These are phyloP conservation scores for Hydrangea macrophylla DNA, from an alignment of 148 eudicot genomes.

Conservation along the genomic window DNA sequence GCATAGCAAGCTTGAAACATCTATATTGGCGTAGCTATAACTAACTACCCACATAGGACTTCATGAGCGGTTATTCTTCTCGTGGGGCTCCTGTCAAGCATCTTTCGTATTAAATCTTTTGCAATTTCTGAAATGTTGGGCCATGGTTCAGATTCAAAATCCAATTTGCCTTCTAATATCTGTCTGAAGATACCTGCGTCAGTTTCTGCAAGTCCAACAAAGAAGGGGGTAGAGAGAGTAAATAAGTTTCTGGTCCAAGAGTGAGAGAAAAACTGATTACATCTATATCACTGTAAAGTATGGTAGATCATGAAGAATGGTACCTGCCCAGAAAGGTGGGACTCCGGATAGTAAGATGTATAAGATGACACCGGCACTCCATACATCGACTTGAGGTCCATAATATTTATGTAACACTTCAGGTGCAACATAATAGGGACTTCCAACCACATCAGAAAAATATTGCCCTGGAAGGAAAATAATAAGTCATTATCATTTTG, in stretches of 20 bases:
- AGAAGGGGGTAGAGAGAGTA: neutral
- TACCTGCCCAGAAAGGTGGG: slow-evolving; percentile 86
- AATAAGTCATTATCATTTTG: slow-evolving; percentile 2
- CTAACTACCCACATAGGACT: slow-evolving; percentile 62
- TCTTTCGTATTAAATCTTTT: slow-evolving; percentile 67
- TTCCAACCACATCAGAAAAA: slow-evolving; percentile 73
- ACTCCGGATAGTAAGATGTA: slow-evolving; percentile 72
- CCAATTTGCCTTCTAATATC: slow-evolving; percentile 72
- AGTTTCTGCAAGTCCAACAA: slow-evolving; percentile 42
- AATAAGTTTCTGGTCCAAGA: neutral
- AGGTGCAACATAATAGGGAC: slow-evolving; percentile 83
- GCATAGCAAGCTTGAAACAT: neutral
- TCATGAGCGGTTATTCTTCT: slow-evolving; percentile 62
- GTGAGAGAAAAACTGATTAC: neutral
- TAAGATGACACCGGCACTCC: slow-evolving; percentile 86
- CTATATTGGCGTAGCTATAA: neutral
- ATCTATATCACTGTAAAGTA: neutral
- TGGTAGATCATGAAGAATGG: neutral
- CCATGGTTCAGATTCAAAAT: slow-evolving; percentile 75
- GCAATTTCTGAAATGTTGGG: slow-evolving; percentile 70
- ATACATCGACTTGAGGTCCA: slow-evolving; percentile 78
- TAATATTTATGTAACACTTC: slow-evolving; percentile 73
- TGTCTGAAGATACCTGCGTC: slow-evolving; percentile 74
- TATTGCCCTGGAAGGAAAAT: slow-evolving; percentile 48
- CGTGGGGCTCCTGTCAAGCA: slow-evolving; percentile 66